Evolutionary conservation across 306 rosid species (phyloP).

Genomic region (Arachis stenosperma): DNA sequence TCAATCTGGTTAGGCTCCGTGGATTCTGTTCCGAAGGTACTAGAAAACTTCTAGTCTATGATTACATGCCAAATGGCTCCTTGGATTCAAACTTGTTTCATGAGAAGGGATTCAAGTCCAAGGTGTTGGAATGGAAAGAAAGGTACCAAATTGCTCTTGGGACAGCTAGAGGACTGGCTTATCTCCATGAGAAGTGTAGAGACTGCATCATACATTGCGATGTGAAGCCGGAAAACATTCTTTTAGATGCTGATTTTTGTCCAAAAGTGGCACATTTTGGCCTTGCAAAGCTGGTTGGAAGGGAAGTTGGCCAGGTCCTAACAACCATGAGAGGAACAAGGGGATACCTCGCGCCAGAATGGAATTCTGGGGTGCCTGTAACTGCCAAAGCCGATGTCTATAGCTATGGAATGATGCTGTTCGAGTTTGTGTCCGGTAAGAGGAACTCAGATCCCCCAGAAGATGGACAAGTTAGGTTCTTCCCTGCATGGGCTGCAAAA

Average conservation of each 20-base stretch:
- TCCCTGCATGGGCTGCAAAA: slow-evolving; percentile 63
- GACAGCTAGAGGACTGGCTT: slow-evolving; percentile 79
- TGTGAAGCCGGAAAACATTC: slow-evolving; percentile 92
- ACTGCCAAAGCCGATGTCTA: slow-evolving; percentile 90
- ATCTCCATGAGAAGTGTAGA: slow-evolving; percentile 86
- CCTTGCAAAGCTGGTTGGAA: slow-evolving; percentile 84
- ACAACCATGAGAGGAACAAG: slow-evolving; percentile 96
- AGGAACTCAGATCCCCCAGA: slow-evolving; percentile 71
- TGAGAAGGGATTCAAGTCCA: slow-evolving; percentile 34
- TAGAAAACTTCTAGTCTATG: slow-evolving; percentile 73
- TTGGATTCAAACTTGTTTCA: slow-evolving; percentile 60
- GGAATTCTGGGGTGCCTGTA: slow-evolving; percentile 86
- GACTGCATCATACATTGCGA: slow-evolving; percentile 94
- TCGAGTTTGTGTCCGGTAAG: slow-evolving; percentile 75
- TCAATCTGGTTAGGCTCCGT: slow-evolving; percentile 81
- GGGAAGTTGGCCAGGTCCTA: slow-evolving; percentile 85
- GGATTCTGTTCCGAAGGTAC: slow-evolving; percentile 88
- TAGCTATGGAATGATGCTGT: slow-evolving; percentile 95
- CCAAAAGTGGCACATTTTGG: slow-evolving; percentile 94
- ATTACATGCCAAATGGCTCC: slow-evolving; percentile 83
- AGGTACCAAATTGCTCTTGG: slow-evolving; percentile 86
- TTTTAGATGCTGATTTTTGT: slow-evolving; percentile 64
- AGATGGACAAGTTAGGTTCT: slow-evolving; percentile 63
- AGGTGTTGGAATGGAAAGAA: slow-evolving; percentile 64
- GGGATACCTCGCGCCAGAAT: slow-evolving; percentile 90